Base-by-base conservation (phyloP, 805 yeast genomes). In the Metschnikowia orientalis region DNA sequence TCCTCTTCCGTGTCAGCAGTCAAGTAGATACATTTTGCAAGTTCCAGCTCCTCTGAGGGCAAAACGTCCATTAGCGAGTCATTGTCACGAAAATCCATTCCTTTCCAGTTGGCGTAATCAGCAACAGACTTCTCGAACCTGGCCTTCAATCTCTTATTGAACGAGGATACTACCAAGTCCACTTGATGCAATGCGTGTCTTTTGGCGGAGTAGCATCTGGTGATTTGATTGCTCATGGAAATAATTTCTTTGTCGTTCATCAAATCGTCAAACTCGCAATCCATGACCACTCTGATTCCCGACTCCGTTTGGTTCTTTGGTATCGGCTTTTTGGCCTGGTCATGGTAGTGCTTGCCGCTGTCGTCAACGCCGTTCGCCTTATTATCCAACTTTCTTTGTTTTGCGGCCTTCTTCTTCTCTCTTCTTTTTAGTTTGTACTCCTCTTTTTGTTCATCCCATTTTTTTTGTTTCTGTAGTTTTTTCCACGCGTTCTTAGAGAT, bases 401-500 rank as follows among this genome's bases (percentile, higher is more conserved):
- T 42, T 37, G 35, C 49, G 28, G 27, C 46, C 36, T 26, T 37
- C 65, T 73, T 47, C 77, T 73, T 67, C 73, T 80, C 56, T 66
- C 75, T 50, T 67, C 73, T 41, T 77, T 60, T 58, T 29, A 66
- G 69, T 23, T 73, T 65, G 48, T 72, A 76, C 32, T 76, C 79
- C 2, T 71, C 85, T 51, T 83, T 79, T 25, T 71, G 69, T 29
- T 71, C 81, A 28, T 78, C 87, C 70, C 81, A 77, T 40, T 63
- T 63, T 47, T 70, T 64, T 40, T 57, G 68, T 46, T 72, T 78
- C 48, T 80, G 75, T 38, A 71, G 67, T 47, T 79, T 79, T 57
- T 90, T 90, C 83, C 87, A 90, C 37, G 83, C 89, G 10, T 74
- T 72, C 51, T 83, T 86, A 18, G 94, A 79, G 84, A 90, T 81